Base-by-base conservation (phyloP, 2,329 filamentous ascomycete genomes). In the Ophiocordyceps camponoti-rufipedis region DNA sequence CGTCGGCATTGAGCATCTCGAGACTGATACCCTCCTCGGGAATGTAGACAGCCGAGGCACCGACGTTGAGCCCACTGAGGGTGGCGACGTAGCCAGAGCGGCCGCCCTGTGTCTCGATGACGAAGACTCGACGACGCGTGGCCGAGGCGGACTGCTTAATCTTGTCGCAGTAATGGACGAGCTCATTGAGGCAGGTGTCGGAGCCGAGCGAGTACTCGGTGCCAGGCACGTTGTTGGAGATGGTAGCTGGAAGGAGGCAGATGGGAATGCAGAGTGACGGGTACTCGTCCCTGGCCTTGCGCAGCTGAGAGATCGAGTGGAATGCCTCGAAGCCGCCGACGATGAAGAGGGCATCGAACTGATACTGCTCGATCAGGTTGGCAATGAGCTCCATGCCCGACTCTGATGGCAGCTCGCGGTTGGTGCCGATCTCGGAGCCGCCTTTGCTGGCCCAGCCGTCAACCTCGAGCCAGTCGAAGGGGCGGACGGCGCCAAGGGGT, bases 171-270 rank as follows among this genome's bases (percentile, higher is more conserved):
- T 95, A 98, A 53, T 82, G 77, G 51, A 95, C 86, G 38, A 98
- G 72, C 46, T 94, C 87, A 66, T 98, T 98, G 50, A 98, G 69
- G 58, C 91, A 96, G 1, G 91, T 98, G 57, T 98, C 91, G 31
- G 87, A 94, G 41, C 91, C 91, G 42, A 98, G 77, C 1, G 87
- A 95, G 68, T 95, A 96, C 64, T 98, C 91, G 0, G 89, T 94
- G 38, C 91, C 91, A 0, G 91, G 91, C 5, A 98, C 91, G 61
- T 98, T 98, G 72, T 98, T 98, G 52, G 86, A 94, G 54, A 98
- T 89, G 10, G 91, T 98, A n/a, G 91, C 91, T 0, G 91, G 91
- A 28, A 98, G 72, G 40, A 95, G 74, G 45, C 82, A 75, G 72
- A 96, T 85, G 18, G 91, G 91, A 51, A 98, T 95, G 62, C 85